A percentile compares a stretch with the other conserved stretches of the same genome.
Evolutionary conservation across 2,329 filamentous ascomycete genomes (phyloP).

Genomic region (Colletotrichum filicis): DNA sequence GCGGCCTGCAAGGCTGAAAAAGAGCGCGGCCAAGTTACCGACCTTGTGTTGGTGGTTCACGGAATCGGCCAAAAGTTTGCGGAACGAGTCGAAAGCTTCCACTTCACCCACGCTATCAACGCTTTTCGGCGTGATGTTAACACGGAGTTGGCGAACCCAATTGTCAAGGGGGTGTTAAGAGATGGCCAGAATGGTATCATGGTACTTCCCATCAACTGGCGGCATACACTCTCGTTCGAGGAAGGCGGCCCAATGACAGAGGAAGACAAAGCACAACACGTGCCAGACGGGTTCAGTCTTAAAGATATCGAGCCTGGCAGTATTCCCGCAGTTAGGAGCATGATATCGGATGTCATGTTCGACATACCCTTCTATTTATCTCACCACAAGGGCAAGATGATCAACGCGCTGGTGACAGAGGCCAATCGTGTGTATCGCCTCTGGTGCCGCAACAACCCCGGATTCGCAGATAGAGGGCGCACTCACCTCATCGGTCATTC

Average conservation of each 20-base stretch:
- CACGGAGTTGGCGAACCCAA: conserved; percentile 79
- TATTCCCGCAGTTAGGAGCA: conserved; percentile 89
- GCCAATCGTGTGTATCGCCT: conserved; percentile 95
- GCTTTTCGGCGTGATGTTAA: conserved; percentile 88
- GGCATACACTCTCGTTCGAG: conserved; percentile 87
- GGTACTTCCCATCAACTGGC: conserved; percentile 95
- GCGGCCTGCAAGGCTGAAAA: conserved; percentile 72
- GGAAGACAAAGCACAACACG: conserved; percentile 63
- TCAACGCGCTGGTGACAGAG: conserved; percentile 86
- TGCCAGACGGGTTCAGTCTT: conserved; percentile 70
- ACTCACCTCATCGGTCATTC: conserved; percentile 96
- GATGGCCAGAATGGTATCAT: conserved; percentile 88
- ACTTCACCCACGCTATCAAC: conserved; percentile 97
- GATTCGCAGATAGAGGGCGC: conserved; percentile 81
- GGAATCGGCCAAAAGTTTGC: conserved; percentile 97
- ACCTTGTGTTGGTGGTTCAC: conserved; percentile 90
- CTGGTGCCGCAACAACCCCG: conserved; percentile 94
- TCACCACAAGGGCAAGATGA: conserved; percentile 95
- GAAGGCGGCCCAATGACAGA: conserved; percentile 74
- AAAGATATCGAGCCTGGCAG: conserved; percentile 93
- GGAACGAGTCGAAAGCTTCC: conserved; percentile 93
- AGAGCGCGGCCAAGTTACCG: conserved; percentile 77
- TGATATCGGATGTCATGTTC: conserved; percentile 98
- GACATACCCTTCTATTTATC: conserved; percentile 99
- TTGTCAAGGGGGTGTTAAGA: conserved; percentile 80